phyloP scores from a whole-genome alignment of 2,329 filamentous ascomycete species.

The Fusarium tupiense region DNA sequence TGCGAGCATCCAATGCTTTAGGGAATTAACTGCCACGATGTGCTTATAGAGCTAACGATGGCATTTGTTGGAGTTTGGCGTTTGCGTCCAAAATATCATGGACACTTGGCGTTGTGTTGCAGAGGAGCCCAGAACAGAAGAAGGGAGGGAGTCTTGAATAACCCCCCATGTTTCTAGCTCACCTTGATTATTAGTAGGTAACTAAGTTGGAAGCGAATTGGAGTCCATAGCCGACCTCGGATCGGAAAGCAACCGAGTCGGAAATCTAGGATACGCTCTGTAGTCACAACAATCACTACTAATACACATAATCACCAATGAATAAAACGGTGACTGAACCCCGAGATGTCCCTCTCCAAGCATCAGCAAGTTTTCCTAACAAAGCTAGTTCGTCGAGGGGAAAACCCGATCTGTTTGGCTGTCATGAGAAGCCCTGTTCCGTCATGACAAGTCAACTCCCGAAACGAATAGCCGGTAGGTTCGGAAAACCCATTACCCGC shows the following conservation, averaged over 20 bases:
- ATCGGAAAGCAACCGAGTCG: conserved; percentile 26
- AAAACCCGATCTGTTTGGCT: background rate
- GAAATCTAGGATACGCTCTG: background rate
- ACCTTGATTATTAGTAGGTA: background rate
- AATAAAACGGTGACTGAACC: conserved; percentile 31
- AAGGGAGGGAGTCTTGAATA: background rate
- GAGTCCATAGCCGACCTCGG: conserved; percentile 23
- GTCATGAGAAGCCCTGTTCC: conserved; percentile 23
- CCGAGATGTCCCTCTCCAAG: conserved; percentile 11
- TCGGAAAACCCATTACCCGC: conserved; percentile 44
- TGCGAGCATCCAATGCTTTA: conserved; percentile 2
- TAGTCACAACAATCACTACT: conserved; percentile 31
- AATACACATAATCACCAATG: conserved; percentile 16
- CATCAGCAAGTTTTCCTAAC: background rate
- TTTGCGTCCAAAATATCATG: conserved; percentile 16
- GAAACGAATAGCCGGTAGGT: conserved; percentile 39
- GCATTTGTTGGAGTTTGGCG: conserved; percentile 13
- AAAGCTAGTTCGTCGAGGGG: conserved; percentile 3
- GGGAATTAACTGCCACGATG: conserved; percentile 1
- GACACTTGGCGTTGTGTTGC: conserved; percentile 6
- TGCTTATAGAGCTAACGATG: background rate
- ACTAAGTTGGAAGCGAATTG: background rate
- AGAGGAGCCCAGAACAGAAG: background rate
- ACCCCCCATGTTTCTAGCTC: background rate
- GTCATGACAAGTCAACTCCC: conserved; percentile 40